These are phyloP conservation scores for Erodium texanum DNA, from an alignment of 441 rosid genomes.

Conservation along the genomic window DNA sequence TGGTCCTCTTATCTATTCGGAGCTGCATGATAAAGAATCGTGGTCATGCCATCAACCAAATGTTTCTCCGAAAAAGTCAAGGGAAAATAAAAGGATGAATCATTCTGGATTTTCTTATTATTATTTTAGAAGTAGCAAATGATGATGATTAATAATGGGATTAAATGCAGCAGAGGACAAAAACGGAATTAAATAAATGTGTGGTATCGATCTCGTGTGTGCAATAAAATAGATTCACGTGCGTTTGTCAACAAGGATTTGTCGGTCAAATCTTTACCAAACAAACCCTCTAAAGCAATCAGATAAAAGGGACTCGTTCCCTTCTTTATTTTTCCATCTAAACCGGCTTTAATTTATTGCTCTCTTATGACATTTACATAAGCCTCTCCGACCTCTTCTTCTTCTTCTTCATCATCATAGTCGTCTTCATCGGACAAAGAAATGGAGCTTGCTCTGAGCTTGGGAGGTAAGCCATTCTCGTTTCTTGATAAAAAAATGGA, in stretches of 20 bases:
- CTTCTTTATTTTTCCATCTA: neutral
- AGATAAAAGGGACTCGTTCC: conserved; percentile 5
- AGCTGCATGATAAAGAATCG: neutral
- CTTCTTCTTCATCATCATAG: neutral
- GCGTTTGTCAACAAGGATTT: conserved; percentile 42
- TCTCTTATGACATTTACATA: neutral
- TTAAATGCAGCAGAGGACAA: neutral
- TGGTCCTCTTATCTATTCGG: conserved; percentile 7
- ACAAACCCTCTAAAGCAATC: conserved; percentile 4
- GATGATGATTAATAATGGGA: too few relatives aligned
- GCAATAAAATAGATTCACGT: conserved; percentile 49
- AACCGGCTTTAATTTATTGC: too few relatives aligned
- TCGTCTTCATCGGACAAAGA: neutral
- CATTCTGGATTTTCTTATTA: neutral
- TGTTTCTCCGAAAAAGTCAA: neutral
- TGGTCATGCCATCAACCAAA: neutral
- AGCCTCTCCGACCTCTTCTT: neutral
- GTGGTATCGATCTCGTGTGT: conserved; percentile 15
- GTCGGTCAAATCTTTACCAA: conserved; percentile 50
- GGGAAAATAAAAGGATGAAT: neutral
- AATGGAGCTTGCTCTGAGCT: conserved; percentile 66
- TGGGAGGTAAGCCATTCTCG: conserved; percentile 46
- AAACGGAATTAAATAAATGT: neutral
- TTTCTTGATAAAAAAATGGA: conserved; percentile 20
- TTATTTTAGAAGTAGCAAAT: neutral